These are phyloP conservation scores for Usnea hakonensis DNA, from an alignment of 495 filamentous ascomycete genomes.

Conservation along the genomic window DNA sequence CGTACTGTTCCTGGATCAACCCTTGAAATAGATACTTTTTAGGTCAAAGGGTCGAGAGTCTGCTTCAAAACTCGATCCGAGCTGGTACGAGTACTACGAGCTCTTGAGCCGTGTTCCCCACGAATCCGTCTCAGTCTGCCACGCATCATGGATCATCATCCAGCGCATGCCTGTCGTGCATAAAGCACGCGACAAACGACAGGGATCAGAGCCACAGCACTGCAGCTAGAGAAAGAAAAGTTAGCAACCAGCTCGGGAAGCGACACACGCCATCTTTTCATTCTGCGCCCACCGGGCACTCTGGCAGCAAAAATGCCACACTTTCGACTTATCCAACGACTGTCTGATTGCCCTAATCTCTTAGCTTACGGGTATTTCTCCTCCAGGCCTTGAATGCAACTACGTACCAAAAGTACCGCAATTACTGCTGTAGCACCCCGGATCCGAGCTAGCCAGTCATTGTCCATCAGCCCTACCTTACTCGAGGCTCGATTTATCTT, in stretches of 20 bases:
- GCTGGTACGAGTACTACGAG: not conserved
- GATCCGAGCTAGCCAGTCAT: too few relatives aligned
- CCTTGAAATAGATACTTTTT: too few relatives aligned
- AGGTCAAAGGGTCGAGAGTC: not conserved
- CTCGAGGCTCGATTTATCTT: not conserved
- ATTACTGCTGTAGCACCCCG: not conserved
- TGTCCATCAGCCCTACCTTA: not conserved
- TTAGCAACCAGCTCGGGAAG: slow-evolving; percentile 2
- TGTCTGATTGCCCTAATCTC: not conserved
- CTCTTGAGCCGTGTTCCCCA: not conserved
- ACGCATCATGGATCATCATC: not conserved
- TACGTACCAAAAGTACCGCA: not conserved
- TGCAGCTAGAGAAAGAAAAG: slow-evolving; percentile 9
- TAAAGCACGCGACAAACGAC: slow-evolving; percentile 16
- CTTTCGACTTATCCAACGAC: not conserved
- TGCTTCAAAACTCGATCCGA: not conserved
- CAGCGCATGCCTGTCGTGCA: slow-evolving; percentile 18
- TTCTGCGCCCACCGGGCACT: not conserved
- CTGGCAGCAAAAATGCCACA: too few relatives aligned
- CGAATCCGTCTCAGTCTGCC: not conserved
- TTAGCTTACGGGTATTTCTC: not conserved
- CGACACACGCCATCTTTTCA: slow-evolving; percentile 1
- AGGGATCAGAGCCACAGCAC: slow-evolving; percentile 10
- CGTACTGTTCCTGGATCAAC: too few relatives aligned
- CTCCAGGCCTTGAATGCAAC: not conserved